Percentiles rank a stretch among this genome's conserved stretches.
Evolutionary conservation across 116 monocot genomes (phyloP).

Genomic region (Cymodocea nodosa): DNA sequence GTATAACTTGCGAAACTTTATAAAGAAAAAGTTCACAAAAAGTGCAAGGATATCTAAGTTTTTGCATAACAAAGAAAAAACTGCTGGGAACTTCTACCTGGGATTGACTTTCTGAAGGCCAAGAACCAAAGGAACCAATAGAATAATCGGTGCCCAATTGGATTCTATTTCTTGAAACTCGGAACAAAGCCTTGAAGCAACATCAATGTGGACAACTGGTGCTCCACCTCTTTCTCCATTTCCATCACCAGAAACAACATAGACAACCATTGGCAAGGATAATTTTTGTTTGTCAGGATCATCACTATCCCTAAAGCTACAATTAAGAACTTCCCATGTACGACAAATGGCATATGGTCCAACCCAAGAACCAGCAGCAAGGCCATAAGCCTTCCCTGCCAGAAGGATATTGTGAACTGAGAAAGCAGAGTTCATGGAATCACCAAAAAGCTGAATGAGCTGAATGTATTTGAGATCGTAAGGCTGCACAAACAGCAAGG

Average conservation of each 20-base stretch:
- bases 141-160: conserved; percentile 59
- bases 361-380: conserved; percentile 90
- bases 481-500: conserved; percentile 64
- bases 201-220: conserved; percentile 72
- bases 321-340: conserved; percentile 74
- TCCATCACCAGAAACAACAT: conserved; percentile 93
- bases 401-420: conserved; percentile 88
- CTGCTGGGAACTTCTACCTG: conserved; percentile 30
- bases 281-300: conserved; percentile 17
- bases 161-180: conserved; percentile 28
- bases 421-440: conserved; percentile 46
- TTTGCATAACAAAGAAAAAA: not conserved
- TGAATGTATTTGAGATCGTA: conserved; percentile 56
- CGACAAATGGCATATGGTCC: conserved; percentile 99
- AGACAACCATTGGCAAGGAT: conserved; percentile 75
- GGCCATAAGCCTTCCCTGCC: conserved; percentile 73
- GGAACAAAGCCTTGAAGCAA: conserved; percentile 46
- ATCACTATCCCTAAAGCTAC: conserved; percentile 17
- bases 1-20: no score
- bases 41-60: no score
- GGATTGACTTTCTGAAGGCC: conserved; percentile 94
- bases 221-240: conserved; percentile 97
- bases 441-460: conserved; percentile 77
- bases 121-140: conserved; percentile 94
- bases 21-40: no score